phyloP scores from a whole-genome alignment of 2,329 filamentous ascomycete species.

The Mycosphaerella arachidis region DNA sequence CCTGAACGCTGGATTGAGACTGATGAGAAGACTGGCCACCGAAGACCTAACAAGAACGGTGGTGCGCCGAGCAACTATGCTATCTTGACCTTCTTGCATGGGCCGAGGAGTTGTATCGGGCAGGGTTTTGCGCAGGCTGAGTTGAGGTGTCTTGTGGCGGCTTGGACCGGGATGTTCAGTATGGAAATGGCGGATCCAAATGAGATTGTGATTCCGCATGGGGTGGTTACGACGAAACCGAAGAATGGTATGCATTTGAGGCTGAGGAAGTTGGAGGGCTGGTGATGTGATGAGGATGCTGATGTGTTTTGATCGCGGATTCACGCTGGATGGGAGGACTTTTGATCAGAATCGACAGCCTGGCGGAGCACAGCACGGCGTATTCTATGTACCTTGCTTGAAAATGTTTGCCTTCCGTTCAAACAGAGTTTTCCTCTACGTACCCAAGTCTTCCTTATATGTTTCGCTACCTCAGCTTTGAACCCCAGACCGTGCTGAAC shows the following conservation, averaged over 20 bases:
- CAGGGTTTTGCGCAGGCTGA: slow-evolving; percentile 60
- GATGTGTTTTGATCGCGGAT: too few relatives aligned
- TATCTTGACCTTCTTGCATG: slow-evolving; percentile 37
- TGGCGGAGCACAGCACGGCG: background rate
- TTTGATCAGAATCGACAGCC: background rate
- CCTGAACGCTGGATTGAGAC: slow-evolving; percentile 46
- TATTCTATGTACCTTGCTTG: background rate
- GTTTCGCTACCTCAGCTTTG: too few relatives aligned
- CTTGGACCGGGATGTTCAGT: slow-evolving; percentile 25
- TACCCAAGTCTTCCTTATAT: too few relatives aligned
- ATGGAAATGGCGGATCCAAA: slow-evolving; percentile 24
- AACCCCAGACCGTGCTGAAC: background rate
- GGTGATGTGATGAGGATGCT: slow-evolving; percentile 6
- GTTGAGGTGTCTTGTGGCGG: slow-evolving; percentile 28
- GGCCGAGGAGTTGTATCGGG: slow-evolving; percentile 79
- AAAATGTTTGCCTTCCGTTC: background rate
- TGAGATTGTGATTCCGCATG: slow-evolving; percentile 23
- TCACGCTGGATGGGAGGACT: background rate
- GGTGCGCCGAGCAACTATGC: slow-evolving; percentile 54
- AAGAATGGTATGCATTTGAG: slow-evolving; percentile 26
- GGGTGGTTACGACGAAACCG: slow-evolving; percentile 27
- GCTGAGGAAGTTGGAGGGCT: slow-evolving; percentile 19
- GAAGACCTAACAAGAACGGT: slow-evolving; percentile 58
- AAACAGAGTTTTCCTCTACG: too few relatives aligned
- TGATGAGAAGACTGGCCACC: slow-evolving; percentile 22